Conservation (phyloP, 176 grass and related monocot species). For the Oryza glaberrima region DNA sequence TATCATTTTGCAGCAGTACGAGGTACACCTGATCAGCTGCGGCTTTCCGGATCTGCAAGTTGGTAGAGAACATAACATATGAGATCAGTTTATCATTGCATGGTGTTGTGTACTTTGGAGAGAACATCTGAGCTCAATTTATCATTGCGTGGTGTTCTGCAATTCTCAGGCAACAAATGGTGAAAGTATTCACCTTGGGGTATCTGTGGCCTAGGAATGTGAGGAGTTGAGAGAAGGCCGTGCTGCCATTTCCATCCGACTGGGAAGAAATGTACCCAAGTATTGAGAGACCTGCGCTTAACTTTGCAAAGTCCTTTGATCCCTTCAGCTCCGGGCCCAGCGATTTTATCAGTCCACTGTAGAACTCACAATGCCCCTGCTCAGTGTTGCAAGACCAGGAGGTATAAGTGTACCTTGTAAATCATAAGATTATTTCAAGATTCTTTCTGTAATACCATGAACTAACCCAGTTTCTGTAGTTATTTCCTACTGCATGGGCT, state of each 20-base stretch:
- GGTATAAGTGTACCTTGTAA: slow-evolving; percentile 23
- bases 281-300: slow-evolving; percentile 78
- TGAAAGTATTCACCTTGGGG: slow-evolving; percentile 70
- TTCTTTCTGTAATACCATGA: slow-evolving; percentile 17
- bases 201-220: slow-evolving; percentile 87
- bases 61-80: slow-evolving; percentile 23
- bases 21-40: slow-evolving; percentile 94
- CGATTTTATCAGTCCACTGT: slow-evolving; percentile 59
- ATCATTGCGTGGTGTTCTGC: background rate
- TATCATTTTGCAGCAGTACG: slow-evolving; percentile 73
- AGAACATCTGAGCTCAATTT: slow-evolving; percentile 20
- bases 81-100: background rate
- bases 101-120: background rate
- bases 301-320: slow-evolving; percentile 88
- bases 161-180: slow-evolving; percentile 7
- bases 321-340: slow-evolving; percentile 70
- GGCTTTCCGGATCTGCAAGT: slow-evolving; percentile 74
- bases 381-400: slow-evolving; percentile 28
- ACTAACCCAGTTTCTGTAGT: background rate
- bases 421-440: slow-evolving; percentile 12
- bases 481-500: slow-evolving; percentile 29
- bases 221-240: slow-evolving; percentile 78
- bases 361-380: slow-evolving; percentile 71
- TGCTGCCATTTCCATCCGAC: slow-evolving; percentile 47
- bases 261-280: slow-evolving; percentile 89